A percentile compares a stretch with the other conserved stretches of the same genome.
Conservation (phyloP, 805 yeast genomes). For the Sporopachydermia lactativora region DNA sequence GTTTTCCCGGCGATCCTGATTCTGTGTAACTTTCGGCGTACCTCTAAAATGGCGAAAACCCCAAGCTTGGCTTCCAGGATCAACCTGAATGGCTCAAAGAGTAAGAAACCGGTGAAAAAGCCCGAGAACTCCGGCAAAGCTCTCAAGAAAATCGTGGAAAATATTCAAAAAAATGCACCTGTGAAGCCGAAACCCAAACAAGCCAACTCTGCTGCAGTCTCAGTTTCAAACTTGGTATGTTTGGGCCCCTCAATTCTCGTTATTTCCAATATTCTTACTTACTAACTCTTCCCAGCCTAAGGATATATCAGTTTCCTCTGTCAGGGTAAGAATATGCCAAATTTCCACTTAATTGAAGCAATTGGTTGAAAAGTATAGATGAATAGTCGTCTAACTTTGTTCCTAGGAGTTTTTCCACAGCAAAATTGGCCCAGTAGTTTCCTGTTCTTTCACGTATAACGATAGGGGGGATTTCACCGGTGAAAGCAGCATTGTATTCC, state of each 20-base stretch:
- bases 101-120: background rate
- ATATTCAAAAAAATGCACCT: background rate
- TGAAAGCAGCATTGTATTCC: background rate
- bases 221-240: conserved; percentile 1
- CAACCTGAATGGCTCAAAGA: background rate
- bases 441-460: background rate
- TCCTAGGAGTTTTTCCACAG: background rate
- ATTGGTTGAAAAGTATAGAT: too few species aligned
- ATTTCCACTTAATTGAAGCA: too few species aligned
- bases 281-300: background rate
- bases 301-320: background rate
- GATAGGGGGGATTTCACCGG: background rate
- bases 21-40: too few species aligned
- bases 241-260: background rate
- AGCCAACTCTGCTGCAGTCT: too few species aligned
- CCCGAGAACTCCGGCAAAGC: background rate
- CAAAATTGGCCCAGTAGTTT: background rate
- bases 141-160: background rate
- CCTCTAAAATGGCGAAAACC: background rate
- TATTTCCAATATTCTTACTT: background rate
- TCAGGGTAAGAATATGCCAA: too few species aligned
- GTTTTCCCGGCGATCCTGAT: too few species aligned
- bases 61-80: background rate
- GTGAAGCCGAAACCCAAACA: background rate
- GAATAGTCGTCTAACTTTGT: too few species aligned